Evolutionary conservation across 306 rosid species (phyloP).

Genomic region (Lathyrus aphaca): DNA sequence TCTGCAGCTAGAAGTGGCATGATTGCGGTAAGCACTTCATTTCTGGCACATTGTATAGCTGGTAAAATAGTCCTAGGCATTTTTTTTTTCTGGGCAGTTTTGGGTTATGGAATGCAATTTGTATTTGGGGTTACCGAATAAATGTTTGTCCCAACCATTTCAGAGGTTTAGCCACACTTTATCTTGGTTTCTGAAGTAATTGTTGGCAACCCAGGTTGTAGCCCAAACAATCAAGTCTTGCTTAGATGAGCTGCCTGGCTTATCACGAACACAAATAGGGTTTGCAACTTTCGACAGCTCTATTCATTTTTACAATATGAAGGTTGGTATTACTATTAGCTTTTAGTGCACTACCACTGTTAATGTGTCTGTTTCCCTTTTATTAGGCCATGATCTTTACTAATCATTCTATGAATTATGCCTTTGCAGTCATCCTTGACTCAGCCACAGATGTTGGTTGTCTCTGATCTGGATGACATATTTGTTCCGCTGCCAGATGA

Average conservation of each 20-base stretch:
- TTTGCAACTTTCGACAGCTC: constrained; percentile 98
- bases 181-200: constrained; percentile 31
- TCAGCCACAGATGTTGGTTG: constrained; percentile 99
- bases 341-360: constrained; percentile 14
- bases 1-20: constrained; percentile 99
- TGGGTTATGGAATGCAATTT: constrained; percentile 31
- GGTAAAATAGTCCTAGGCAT: no score
- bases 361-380: constrained; percentile 22
- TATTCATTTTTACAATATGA: constrained; percentile 94
- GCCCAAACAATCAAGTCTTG: constrained; percentile 91
- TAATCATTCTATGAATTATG: constrained; percentile 44
- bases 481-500: constrained; percentile 99
- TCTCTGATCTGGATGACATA: constrained; percentile 94
- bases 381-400: constrained; percentile 25
- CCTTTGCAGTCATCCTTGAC: constrained; percentile 82
- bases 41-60: neutral
- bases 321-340: constrained; percentile 56
- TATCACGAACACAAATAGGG: constrained; percentile 95
- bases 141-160: no score
- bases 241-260: constrained; percentile 95
- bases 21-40: constrained; percentile 73
- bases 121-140: constrained; percentile 23
- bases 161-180: neutral
- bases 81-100: constrained; percentile 19
- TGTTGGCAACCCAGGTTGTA: constrained; percentile 64